Conservation (phyloP, 805 yeast species). For the Candida orba region DNA sequence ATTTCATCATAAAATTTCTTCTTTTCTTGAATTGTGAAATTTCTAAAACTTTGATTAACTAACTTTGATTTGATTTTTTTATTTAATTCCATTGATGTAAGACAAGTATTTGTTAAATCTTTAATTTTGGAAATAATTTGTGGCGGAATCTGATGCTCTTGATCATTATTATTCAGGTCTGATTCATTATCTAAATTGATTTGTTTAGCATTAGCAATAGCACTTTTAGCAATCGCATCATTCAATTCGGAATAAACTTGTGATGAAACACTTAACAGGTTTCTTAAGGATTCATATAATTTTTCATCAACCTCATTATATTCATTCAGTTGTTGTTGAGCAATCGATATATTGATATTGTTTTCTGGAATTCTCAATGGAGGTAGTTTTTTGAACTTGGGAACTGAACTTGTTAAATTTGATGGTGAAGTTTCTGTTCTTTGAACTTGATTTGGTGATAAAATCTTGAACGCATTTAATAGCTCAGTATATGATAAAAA, state of each 20-base stretch:
- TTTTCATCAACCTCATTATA: slow-evolving; percentile 56
- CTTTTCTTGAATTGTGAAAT: slow-evolving; percentile 43
- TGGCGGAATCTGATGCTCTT: slow-evolving; percentile 28
- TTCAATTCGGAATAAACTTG: slow-evolving; percentile 73
- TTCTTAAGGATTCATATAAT: slow-evolving; percentile 54
- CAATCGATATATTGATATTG: slow-evolving; percentile 5
- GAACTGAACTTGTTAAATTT: slow-evolving; percentile 5
- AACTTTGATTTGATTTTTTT: slow-evolving; percentile 54
- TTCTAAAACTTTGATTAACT: slow-evolving; percentile 31
- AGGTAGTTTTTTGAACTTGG: slow-evolving; percentile 16
- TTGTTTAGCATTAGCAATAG: slow-evolving; percentile 41
- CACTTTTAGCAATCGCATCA: slow-evolving; percentile 57
- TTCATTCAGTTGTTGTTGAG: slow-evolving; percentile 24
- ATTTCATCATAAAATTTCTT: slow-evolving; percentile 79
- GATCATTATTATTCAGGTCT: slow-evolving; percentile 8
- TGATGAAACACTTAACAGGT: slow-evolving; percentile 63
- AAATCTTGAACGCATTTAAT: slow-evolving; percentile 52
- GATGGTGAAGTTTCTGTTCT: not conserved
- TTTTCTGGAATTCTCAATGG: slow-evolving; percentile 20
- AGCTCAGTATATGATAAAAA: slow-evolving; percentile 62
- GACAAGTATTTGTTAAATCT: slow-evolving; percentile 72
- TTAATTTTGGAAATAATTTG: slow-evolving; percentile 56
- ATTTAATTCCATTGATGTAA: slow-evolving; percentile 76
- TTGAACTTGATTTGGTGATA: slow-evolving; percentile 18
- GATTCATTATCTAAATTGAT: not conserved